Conservation (phyloP, 202 grass and related monocot genomes). For the Dendrocalamus latiflorus region DNA sequence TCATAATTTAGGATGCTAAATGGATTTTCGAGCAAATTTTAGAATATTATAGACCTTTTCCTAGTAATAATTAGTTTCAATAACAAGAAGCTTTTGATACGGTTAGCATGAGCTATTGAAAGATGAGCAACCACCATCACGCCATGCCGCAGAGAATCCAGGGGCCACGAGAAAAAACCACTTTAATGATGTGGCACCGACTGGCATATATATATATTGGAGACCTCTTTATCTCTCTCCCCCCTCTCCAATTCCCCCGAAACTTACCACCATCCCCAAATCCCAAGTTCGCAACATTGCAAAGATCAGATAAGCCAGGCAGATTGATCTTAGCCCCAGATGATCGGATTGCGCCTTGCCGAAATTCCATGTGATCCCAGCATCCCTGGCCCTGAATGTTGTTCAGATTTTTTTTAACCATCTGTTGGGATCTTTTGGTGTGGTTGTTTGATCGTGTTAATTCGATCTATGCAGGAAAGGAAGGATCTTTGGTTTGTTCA, state of each 20-base stretch:
- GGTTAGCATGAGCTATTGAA: too few relatives aligned
- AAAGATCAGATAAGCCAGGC: background rate
- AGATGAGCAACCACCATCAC: background rate
- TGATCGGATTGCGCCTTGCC: background rate
- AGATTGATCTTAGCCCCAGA: background rate
- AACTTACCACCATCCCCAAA: background rate
- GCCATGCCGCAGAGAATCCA: too few relatives aligned
- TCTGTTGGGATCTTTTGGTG: background rate
- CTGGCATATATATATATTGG: background rate
- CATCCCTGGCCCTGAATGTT: background rate
- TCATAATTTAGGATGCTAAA: too few relatives aligned
- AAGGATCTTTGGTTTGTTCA: background rate
- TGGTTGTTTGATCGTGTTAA: background rate
- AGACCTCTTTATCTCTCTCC: background rate
- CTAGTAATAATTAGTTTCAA: too few relatives aligned
- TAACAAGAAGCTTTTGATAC: too few relatives aligned
- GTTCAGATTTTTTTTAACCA: background rate
- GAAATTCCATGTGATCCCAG: constrained; percentile 5
- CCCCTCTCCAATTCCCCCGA: background rate
- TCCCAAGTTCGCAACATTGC: background rate
- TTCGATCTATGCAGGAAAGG: background rate
- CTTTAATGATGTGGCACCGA: too few relatives aligned
- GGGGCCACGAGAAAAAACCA: too few relatives aligned
- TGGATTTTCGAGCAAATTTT: too few relatives aligned
- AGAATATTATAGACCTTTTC: too few relatives aligned